Conservation (phyloP, 164 flowering plant genomes). For the Aristolochia californica region DNA sequence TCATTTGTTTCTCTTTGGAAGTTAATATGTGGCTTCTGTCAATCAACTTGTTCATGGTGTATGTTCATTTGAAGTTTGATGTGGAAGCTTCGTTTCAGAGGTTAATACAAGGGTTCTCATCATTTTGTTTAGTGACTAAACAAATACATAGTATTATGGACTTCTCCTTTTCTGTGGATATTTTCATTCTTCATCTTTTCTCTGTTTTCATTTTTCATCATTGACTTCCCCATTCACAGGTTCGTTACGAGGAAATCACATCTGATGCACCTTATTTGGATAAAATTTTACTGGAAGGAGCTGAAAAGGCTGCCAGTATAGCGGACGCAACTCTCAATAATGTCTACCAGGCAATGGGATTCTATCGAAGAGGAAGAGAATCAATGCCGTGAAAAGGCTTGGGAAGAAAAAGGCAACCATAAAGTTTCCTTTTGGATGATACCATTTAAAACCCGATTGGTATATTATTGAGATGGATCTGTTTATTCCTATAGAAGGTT, state of each 20-base stretch:
- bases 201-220: background rate
- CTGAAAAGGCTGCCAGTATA: constrained; percentile 58
- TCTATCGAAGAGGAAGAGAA: constrained; percentile 49
- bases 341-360: constrained; percentile 95
- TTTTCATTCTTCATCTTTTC: constrained; percentile 2
- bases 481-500: constrained; percentile 9
- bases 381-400: constrained; percentile 13
- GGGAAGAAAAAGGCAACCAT: constrained; percentile 21
- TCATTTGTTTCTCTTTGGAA: no score
- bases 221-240: constrained; percentile 27
- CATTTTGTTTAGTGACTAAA: no score
- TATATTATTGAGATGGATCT: constrained; percentile 15
- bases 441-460: constrained; percentile 17
- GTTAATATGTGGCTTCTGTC: no score
- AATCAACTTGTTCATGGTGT: no score
- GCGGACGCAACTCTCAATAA: constrained; percentile 75
- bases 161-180: no score
- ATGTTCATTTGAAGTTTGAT: no score
- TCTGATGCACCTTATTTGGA: constrained; percentile 73
- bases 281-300: constrained; percentile 61
- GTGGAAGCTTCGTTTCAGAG: no score
- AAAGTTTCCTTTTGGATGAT: constrained; percentile 24
- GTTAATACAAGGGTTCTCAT: no score
- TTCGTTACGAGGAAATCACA: constrained; percentile 67
- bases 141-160: no score